A percentile compares a stretch with the other conserved stretches of the same genome.
Conservation (phyloP, 306 rosid genomes). For the Hippophae gyantsensis region DNA sequence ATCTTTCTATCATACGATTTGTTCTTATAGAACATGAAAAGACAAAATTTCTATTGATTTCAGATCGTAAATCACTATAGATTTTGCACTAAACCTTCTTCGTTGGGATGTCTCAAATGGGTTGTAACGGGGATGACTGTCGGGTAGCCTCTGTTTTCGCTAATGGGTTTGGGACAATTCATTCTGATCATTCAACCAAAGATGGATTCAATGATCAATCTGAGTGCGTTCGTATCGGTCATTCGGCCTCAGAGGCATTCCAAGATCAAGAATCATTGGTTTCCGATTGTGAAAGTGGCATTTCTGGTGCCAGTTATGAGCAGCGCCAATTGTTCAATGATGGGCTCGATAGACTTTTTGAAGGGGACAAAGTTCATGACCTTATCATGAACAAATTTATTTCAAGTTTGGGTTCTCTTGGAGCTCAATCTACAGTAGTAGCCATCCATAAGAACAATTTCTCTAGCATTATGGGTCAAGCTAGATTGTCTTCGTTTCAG, state of each 20-base stretch:
- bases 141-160: neutral
- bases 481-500: constrained; percentile 52
- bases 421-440: constrained; percentile 22
- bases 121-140: constrained; percentile 6
- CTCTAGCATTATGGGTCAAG: constrained; percentile 30
- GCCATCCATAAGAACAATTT: constrained; percentile 31
- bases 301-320: constrained; percentile 18
- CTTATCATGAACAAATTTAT: constrained; percentile 34
- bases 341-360: constrained; percentile 22
- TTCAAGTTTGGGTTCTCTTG: constrained; percentile 30
- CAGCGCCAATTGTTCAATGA: constrained; percentile 8
- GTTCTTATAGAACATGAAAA: neutral
- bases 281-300: constrained; percentile 58
- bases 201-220: constrained; percentile 2
- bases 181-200: constrained; percentile 5
- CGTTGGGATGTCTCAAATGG: constrained; percentile 20
- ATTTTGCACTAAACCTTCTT: neutral
- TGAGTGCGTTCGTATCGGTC: neutral
- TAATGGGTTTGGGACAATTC: neutral
- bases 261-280: constrained; percentile 31
- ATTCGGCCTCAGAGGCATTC: constrained; percentile 10
- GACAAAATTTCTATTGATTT: neutral
- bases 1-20: neutral
- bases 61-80: constrained; percentile 2
- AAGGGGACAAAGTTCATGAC: constrained; percentile 36